A percentile compares a stretch with the other conserved stretches of the same genome.
Evolutionary conservation across 2,329 filamentous ascomycete species (phyloP).

Genomic region (Neofusicoccum sp.): DNA sequence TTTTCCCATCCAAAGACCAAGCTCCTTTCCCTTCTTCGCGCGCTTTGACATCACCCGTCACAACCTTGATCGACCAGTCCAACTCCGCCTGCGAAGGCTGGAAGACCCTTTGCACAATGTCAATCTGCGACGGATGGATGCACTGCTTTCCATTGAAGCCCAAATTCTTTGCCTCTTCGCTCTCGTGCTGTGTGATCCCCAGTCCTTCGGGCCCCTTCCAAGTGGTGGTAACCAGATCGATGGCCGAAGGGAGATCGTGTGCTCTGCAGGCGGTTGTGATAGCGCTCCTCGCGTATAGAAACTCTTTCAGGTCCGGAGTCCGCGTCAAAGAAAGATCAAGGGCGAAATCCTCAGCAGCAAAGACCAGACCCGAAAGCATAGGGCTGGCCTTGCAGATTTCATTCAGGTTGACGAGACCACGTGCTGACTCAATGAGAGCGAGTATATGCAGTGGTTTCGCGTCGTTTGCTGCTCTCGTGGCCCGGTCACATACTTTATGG

Average conservation of each 20-base stretch:
- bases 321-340: conserved; percentile 83
- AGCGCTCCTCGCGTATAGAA: conserved; percentile 80
- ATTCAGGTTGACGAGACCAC: conserved; percentile 69
- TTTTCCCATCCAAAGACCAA: too few species aligned
- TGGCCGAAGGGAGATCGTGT: conserved; percentile 69
- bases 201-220: conserved; percentile 70
- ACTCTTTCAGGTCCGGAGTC: conserved; percentile 77
- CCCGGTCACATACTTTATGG: conserved; percentile 35
- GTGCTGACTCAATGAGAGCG: conserved; percentile 77
- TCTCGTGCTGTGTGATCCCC: conserved; percentile 60
- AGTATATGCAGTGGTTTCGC: conserved; percentile 60
- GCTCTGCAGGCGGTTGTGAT: conserved; percentile 84
- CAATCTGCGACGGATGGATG: conserved; percentile 85
- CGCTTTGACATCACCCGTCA: too few species aligned
- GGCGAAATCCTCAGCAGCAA: conserved; percentile 95
- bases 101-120: conserved; percentile 71
- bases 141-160: conserved; percentile 97
- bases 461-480: conserved; percentile 33
- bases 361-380: conserved; percentile 76
- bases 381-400: conserved; percentile 72
- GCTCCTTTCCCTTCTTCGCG: too few species aligned
- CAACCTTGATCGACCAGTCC: too few species aligned
- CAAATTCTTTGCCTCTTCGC: conserved; percentile 68
- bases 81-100: conserved; percentile 64
- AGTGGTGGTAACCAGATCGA: conserved; percentile 85